phyloP scores from a whole-genome alignment of 345 rosid genomes.

The Hibiscus mutabilis region DNA sequence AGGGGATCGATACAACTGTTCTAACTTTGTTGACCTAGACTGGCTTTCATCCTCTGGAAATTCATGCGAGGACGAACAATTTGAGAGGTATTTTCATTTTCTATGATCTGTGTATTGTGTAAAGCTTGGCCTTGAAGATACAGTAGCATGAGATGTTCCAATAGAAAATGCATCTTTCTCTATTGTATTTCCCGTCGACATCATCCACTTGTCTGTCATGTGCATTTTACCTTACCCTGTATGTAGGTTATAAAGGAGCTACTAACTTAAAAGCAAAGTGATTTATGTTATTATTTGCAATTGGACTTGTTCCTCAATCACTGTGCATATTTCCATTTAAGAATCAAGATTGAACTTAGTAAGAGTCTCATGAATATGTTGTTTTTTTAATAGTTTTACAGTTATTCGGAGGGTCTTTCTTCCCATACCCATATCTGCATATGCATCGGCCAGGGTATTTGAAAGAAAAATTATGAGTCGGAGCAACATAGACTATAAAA shows the following conservation, averaged over 20 bases:
- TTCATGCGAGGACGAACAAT: slow-evolving; percentile 76
- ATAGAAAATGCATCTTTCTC: background rate
- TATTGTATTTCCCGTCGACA: too few species aligned
- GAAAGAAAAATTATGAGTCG: background rate
- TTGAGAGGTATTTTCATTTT: slow-evolving; percentile 53
- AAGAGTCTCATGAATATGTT: background rate
- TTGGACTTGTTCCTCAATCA: too few species aligned
- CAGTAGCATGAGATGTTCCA: background rate
- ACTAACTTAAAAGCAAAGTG: background rate
- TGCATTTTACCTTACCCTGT: too few species aligned
- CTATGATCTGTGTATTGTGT: background rate
- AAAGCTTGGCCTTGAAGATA: background rate
- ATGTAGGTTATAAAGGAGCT: too few species aligned
- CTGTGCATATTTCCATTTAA: background rate
- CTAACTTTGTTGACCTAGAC: slow-evolving; percentile 88
- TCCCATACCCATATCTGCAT: background rate
- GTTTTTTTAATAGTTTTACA: background rate
- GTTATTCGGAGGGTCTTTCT: background rate
- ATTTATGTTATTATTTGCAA: background rate
- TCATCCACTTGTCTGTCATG: too few species aligned
- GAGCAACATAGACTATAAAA: background rate
- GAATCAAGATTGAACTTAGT: background rate
- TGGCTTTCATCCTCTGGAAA: slow-evolving; percentile 91
- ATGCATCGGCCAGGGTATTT: background rate
- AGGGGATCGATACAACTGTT: slow-evolving; percentile 56